Evolutionary conservation across 371 early-diverging fungal genomes (phyloP), one percentile per base, ranked within the genome.

Genomic region (Blastocladiella emersonii): DNA sequence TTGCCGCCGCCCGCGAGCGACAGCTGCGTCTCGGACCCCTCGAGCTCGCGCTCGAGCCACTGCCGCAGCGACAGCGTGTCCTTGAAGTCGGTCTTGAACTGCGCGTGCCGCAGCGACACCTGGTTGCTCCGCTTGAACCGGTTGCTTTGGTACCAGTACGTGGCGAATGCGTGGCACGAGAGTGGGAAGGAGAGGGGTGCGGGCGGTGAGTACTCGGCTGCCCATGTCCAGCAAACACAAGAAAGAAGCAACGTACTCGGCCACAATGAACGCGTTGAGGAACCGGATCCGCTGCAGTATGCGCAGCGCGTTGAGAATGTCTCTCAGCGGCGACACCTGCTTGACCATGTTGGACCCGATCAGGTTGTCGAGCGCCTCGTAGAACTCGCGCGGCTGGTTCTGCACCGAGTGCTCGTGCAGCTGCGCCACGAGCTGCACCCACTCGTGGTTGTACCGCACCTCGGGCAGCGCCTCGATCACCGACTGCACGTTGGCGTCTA

Each of bases 41-140:
- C 53, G 15, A 51, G 32, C 17, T 51, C 53, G 53, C 53, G 53
- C 53, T 51, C 53, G 30, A 51, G 53, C 53, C 53, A 51, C 17
- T 51, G 53, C 32, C 53, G 53, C 27, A 51, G 30, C 53, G 27
- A 30, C 53, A 13, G 8, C 12, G 19, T 19, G 53, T 51, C 53
- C 10, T 19, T 27, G 53, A 51, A 51, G 19, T 51, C 53, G 15
- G 53, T 51, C 53, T 51, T 51, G 53, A 51, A 51, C 30, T 15
- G 15, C 1, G 53, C 53, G 15, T 30, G 27, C 15, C 53, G 53
- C 53, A 51, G 32, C 30, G 30, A 30, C 53, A 51, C 53, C 5
- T 25, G 32, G 53, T 51, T 51, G 30, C 30, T 30, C 53, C 53
- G 53, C 53, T 51, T 51, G 32, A 30, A 51, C 21, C 53, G 30